A percentile compares a stretch with the other conserved stretches of the same genome.
Evolutionary conservation across 2,329 filamentous ascomycete genomes (phyloP).

Genomic region (Lachnellula suecica): DNA sequence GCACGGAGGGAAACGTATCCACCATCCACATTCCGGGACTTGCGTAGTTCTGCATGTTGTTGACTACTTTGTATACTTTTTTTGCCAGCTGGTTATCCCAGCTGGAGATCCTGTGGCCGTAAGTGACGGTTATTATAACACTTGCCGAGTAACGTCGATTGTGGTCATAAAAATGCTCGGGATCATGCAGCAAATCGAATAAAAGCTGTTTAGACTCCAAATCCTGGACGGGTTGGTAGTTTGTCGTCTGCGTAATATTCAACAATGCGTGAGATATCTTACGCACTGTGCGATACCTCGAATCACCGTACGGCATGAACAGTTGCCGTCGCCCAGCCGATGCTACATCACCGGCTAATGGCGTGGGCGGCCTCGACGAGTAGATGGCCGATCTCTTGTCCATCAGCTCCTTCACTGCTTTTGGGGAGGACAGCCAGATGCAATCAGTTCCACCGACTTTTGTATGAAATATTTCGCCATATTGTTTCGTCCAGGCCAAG

Average conservation of each 20-base stretch:
- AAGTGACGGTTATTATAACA: slow-evolving; percentile 42
- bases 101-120: slow-evolving; percentile 37
- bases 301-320: slow-evolving; percentile 29
- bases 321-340: slow-evolving; percentile 24
- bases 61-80: slow-evolving; percentile 35
- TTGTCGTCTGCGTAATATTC: slow-evolving; percentile 24
- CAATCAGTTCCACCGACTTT: slow-evolving; percentile 40
- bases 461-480: slow-evolving; percentile 39
- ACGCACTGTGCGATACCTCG: slow-evolving; percentile 27
- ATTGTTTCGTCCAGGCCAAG: slow-evolving; percentile 35
- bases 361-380: slow-evolving; percentile 39
- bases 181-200: slow-evolving; percentile 35
- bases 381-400: slow-evolving; percentile 26
- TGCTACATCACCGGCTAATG: slow-evolving; percentile 36
- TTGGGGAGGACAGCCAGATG: slow-evolving; percentile 36
- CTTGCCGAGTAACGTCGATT: slow-evolving; percentile 42
- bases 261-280: slow-evolving; percentile 29
- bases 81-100: slow-evolving; percentile 36
- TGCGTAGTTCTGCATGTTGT: slow-evolving; percentile 36
- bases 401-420: slow-evolving; percentile 24
- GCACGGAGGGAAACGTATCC: slow-evolving; percentile 35
- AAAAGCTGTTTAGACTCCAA: slow-evolving; percentile 35
- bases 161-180: slow-evolving; percentile 38
- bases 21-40: slow-evolving; percentile 38
- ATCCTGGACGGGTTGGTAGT: slow-evolving; percentile 31